Evolutionary conservation across 1,284 basidiomycete genomes (phyloP), one percentile per base, ranked within the genome.

Genomic region (Cryptococcus sp.): DNA sequence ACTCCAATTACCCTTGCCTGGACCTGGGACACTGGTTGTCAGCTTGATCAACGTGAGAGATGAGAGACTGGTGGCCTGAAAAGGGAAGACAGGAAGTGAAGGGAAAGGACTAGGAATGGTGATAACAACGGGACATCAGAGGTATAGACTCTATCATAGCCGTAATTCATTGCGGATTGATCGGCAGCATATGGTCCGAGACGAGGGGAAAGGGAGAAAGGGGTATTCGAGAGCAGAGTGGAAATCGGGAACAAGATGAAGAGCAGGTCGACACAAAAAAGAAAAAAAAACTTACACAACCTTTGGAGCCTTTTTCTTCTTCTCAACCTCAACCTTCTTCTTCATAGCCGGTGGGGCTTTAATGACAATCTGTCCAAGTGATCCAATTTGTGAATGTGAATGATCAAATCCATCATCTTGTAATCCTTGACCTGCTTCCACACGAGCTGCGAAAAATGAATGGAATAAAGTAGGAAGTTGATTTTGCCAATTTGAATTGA

Each of bases 381-480:
- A 61, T 3, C 71, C 70, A 42, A 76, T 70, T 24, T 66, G 62
- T 16, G 61, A 52, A 42, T 68, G 64, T 16, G 62, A 48, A 7
- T 61, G 48, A 39, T 74, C 73, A 55, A 74, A 76, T 24, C 67
- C 64, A 47, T 70, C 68, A 19, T 67, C 66, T 14, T 60, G 54
- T 2, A 73, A 49, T 7, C 56, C 60, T 9, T 56, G 44, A 21
- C 66, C 66, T 34, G 59, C 54, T 45, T 69, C 70, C 49, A 90
- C 74, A 21, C 86, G 83, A 32, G 67, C 54, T 25, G 83, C 79
- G 66, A 87, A 93, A 76, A 86, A 96, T 0, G 81, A 72, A 56
- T 83, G 86, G 60, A 98, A 81, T 24, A 98, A 76, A 1, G 89
- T 92, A 2, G 71, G 71, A 60, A 96, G 90, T 64, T 93, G 88